These are phyloP conservation scores for Suillus spraguei DNA, from an alignment of 768 basidiomycete genomes.

Conservation along the genomic window DNA sequence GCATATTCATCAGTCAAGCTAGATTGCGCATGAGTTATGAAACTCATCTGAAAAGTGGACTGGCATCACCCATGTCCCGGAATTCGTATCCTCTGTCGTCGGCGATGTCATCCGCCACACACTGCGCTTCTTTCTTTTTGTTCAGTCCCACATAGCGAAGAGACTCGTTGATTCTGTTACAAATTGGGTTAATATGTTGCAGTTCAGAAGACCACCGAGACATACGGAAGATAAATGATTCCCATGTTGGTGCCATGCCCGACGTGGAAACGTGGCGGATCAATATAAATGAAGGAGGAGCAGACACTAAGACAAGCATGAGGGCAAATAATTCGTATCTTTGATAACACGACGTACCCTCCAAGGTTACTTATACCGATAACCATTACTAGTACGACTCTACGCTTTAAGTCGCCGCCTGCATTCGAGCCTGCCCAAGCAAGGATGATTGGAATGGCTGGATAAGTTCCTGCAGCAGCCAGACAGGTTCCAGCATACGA, in stretches of 20 bases:
- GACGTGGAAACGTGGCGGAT: conserved; percentile 38
- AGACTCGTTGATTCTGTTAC: conserved; percentile 40
- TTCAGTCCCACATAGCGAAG: conserved; percentile 57
- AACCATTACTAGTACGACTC: conserved; percentile 53
- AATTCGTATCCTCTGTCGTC: conserved; percentile 43
- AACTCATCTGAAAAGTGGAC: conserved; percentile 53
- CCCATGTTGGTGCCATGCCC: conserved; percentile 41
- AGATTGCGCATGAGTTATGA: neutral
- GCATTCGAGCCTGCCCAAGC: conserved; percentile 60
- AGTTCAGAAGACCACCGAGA: conserved; percentile 14
- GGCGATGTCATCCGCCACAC: conserved; percentile 46
- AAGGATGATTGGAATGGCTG: conserved; percentile 48
- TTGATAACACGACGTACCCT: conserved; percentile 40
- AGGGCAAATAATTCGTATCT: conserved; percentile 23
- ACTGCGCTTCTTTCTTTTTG: conserved; percentile 47
- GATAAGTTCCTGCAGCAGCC: conserved; percentile 56
- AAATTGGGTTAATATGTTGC: conserved; percentile 29
- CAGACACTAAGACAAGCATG: conserved; percentile 33
- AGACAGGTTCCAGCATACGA: conserved; percentile 51
- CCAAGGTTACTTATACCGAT: conserved; percentile 58
- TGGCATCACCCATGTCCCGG: conserved; percentile 50
- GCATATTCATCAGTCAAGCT: neutral
- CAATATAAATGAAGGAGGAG: conserved; percentile 44
- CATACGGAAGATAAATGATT: conserved; percentile 34
- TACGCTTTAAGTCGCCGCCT: conserved; percentile 57